Conservation (phyloP, 2,329 filamentous ascomycete species). For the Verticillium tricorpus region DNA sequence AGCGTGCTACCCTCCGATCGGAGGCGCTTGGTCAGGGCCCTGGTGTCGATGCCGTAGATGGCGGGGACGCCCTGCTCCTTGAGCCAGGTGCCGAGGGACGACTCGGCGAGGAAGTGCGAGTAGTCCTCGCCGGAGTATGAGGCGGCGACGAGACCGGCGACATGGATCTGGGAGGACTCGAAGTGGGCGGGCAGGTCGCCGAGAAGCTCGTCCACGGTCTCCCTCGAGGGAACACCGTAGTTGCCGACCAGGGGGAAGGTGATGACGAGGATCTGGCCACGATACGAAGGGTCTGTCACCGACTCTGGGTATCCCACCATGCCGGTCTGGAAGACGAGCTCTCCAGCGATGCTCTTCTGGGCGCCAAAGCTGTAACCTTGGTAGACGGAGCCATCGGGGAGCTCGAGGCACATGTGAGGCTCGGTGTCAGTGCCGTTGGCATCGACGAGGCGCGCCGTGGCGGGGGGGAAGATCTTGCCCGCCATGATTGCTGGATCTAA, state of each 20-base stretch:
- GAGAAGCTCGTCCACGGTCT: constrained; percentile 78
- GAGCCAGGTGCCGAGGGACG: constrained; percentile 89
- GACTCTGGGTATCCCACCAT: constrained; percentile 99
- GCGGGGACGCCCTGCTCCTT: constrained; percentile 94
- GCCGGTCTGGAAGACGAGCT: constrained; percentile 98
- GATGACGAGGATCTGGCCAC: constrained; percentile 90
- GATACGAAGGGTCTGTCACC: constrained; percentile 81
- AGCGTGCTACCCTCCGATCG: constrained; percentile 94
- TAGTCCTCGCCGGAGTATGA: constrained; percentile 93
- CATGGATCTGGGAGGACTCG: constrained; percentile 87
- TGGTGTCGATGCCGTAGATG: constrained; percentile 92
- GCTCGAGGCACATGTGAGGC: constrained; percentile 77
- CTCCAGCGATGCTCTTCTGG: constrained; percentile 87
- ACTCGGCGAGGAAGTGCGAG: constrained; percentile 88
- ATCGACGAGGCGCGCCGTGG: constrained; percentile 52
- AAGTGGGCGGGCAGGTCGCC: constrained; percentile 87
- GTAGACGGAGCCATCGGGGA: constrained; percentile 86
- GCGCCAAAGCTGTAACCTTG: constrained; percentile 97
- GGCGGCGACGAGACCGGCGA: constrained; percentile 84
- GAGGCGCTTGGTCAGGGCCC: constrained; percentile 90
- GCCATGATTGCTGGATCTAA: constrained; percentile 22
- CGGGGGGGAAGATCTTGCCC: constrained; percentile 42
- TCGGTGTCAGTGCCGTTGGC: constrained; percentile 42
- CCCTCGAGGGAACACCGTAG: constrained; percentile 90
- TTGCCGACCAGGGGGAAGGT: constrained; percentile 96